Conservation (phyloP, 225 moss, liverwort and hornwort species). For the Thuidium tamariscinum region DNA sequence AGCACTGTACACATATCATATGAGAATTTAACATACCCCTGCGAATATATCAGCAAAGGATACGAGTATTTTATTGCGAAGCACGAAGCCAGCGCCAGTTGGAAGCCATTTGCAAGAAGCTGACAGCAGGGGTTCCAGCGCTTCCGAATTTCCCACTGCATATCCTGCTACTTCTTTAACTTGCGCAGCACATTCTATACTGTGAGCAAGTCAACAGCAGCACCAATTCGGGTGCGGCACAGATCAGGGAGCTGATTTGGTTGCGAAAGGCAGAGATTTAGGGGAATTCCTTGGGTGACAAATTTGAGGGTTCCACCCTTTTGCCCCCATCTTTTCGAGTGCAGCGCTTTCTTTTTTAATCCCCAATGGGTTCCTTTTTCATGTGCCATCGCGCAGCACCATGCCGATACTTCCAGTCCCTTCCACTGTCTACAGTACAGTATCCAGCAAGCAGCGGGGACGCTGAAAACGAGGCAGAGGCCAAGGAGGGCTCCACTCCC, state of each 20-base stretch:
- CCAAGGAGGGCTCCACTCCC: background rate
- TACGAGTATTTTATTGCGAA: background rate
- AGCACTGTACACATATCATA: background rate
- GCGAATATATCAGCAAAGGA: background rate
- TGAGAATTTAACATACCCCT: background rate
- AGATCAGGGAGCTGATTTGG: conserved; percentile 3
- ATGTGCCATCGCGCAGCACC: background rate
- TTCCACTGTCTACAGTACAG: background rate
- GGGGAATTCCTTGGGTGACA: background rate
- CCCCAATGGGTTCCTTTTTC: background rate
- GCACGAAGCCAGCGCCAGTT: no score
- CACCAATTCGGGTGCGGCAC: conserved; percentile 13
- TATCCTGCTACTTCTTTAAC: background rate
- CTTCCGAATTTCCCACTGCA: background rate
- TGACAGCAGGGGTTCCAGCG: background rate
- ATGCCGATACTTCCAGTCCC: background rate
- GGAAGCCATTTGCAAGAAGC: background rate
- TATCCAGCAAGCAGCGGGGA: background rate
- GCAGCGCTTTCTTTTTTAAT: no score
- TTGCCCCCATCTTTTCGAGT: background rate
- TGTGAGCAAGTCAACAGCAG: background rate
- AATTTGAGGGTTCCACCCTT: background rate
- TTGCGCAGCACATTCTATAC: background rate
- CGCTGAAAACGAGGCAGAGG: background rate
- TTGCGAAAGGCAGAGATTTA: conserved; percentile 7